Evolutionary conservation across 441 rosid species (phyloP).

Genomic region (Gossypium davidsonii): DNA sequence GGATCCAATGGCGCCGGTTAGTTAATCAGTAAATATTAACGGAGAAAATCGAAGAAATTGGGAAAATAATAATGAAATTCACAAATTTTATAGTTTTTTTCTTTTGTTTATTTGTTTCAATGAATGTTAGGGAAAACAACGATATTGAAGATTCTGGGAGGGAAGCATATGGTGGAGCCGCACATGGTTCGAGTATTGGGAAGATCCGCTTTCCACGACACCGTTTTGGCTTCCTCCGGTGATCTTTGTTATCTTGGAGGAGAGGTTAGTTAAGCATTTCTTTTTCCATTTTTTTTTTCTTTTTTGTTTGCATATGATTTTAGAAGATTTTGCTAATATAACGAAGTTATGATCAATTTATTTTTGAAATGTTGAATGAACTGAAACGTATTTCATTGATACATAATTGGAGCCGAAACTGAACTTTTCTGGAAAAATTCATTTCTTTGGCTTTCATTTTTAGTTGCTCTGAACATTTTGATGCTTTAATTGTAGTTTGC

Average conservation of each 20-base stretch:
- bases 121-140: slow-evolving; percentile 67
- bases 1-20: slow-evolving; percentile 94
- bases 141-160: slow-evolving; percentile 82
- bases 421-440: background rate
- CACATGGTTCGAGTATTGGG: slow-evolving; percentile 83
- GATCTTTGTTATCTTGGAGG: slow-evolving; percentile 89
- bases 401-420: background rate
- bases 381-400: background rate
- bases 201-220: slow-evolving; percentile 86
- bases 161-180: slow-evolving; percentile 93
- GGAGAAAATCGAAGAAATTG: background rate
- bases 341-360: background rate
- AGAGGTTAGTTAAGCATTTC: slow-evolving; percentile 46
- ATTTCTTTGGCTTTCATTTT: background rate
- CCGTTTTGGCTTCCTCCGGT: slow-evolving; percentile 68
- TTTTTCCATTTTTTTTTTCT: too few relatives aligned
- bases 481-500: background rate
- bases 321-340: background rate
- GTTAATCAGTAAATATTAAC: slow-evolving; percentile 1
- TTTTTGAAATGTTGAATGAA: background rate
- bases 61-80: background rate
- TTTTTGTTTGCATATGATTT: too few relatives aligned
- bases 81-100: background rate
- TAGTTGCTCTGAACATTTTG: background rate
- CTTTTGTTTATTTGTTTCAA: background rate